Percentiles rank a stretch among this genome's conserved stretches.
Conservation (phyloP, 352 stramenopile genomes). For the Phytophthora hybrid region DNA sequence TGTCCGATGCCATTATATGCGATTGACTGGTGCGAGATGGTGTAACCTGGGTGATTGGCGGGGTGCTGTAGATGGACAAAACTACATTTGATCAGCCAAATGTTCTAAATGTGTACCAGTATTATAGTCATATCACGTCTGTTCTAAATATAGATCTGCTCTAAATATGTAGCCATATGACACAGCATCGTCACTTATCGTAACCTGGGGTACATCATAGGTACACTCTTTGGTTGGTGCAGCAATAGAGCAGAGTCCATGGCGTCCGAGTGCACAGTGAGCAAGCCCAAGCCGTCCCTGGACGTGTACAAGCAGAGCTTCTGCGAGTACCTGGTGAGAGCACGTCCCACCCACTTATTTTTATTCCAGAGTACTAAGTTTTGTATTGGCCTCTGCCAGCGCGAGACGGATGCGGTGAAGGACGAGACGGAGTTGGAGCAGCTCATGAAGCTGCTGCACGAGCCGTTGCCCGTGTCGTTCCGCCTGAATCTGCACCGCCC, state of each 20-base stretch:
- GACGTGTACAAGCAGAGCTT: constrained; percentile 88
- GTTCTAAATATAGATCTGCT: too few species aligned
- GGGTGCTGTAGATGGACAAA: too few species aligned
- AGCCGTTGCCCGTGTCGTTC: constrained; percentile 84
- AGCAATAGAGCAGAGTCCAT: constrained; percentile 12
- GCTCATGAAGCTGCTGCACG: constrained; percentile 80
- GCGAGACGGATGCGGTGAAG: constrained; percentile 65
- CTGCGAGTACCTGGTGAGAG: constrained; percentile 68
- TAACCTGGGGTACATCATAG: constrained; percentile 9
- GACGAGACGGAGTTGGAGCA: constrained; percentile 59
- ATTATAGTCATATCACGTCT: too few species aligned
- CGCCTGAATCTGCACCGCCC: constrained; percentile 81
- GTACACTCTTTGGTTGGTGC: constrained; percentile 28
- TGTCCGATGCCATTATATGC: background rate
- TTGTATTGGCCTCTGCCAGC: constrained; percentile 35
- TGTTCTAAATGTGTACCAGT: too few species aligned
- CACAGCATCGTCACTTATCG: background rate
- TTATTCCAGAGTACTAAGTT: background rate
- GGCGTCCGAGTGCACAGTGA: too few species aligned
- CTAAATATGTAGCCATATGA: background rate
- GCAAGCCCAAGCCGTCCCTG: constrained; percentile 59
- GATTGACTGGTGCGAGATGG: too few species aligned
- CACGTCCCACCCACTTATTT: background rate
- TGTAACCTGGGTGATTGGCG: too few species aligned
- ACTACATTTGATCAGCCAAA: too few species aligned